Conservation (phyloP, 129 eudicot species). For the Saussurea involucrata region DNA sequence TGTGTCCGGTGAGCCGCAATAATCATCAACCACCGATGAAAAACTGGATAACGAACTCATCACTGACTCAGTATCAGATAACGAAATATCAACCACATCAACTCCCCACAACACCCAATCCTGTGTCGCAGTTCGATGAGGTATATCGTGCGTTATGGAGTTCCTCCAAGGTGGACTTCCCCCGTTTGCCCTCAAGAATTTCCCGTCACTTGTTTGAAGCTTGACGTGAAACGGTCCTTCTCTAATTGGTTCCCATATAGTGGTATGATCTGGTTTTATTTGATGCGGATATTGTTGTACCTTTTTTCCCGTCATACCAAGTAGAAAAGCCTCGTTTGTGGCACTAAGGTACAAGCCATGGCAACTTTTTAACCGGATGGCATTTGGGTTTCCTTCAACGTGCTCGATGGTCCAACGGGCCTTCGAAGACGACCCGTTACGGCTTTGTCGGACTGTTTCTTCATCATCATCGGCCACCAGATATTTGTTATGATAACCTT, state of each 20-base stretch:
- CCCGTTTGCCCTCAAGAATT: conserved; percentile 72
- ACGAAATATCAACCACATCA: conserved; percentile 57
- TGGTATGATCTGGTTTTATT: conserved; percentile 22
- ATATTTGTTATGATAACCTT: conserved; percentile 50
- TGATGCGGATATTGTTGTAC: conserved; percentile 34
- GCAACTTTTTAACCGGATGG: conserved; percentile 58
- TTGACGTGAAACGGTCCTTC: conserved; percentile 36
- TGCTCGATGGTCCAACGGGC: conserved; percentile 70
- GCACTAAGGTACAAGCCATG: conserved; percentile 59
- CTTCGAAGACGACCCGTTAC: conserved; percentile 41
- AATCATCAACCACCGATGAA: conserved; percentile 29
- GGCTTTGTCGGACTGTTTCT: conserved; percentile 60
- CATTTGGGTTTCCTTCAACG: conserved; percentile 31
- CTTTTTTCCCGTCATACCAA: conserved; percentile 69
- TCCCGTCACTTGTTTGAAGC: conserved; percentile 46
- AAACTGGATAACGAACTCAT: conserved; percentile 39
- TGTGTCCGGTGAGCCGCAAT: conserved; percentile 43
- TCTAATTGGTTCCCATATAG: conserved; percentile 63
- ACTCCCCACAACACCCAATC: conserved; percentile 87
- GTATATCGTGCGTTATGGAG: conserved; percentile 77
- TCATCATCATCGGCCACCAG: conserved; percentile 57
- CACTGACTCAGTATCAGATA: conserved; percentile 36
- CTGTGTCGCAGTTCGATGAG: conserved; percentile 72
- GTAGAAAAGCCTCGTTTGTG: conserved; percentile 42
- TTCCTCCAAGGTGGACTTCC: conserved; percentile 81